Evolutionary conservation across 768 basidiomycete species (phyloP).

Genomic region (Fomitopsis serialis): DNA sequence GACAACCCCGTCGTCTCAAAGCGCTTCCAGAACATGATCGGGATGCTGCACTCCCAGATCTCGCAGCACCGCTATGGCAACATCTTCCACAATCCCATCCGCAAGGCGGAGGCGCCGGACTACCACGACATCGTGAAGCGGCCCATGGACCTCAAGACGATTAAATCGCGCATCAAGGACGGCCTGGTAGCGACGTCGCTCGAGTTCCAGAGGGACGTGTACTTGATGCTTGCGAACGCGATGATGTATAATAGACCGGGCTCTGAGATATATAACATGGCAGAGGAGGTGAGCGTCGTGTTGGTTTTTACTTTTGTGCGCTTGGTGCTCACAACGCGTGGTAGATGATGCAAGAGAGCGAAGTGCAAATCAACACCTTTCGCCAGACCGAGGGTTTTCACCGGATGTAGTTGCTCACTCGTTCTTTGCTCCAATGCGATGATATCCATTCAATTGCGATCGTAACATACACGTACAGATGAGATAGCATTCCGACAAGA

Average conservation of each 20-base stretch:
- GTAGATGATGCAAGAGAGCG: constrained; percentile 76
- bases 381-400: constrained; percentile 69
- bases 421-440: not conserved
- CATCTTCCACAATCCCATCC: constrained; percentile 89
- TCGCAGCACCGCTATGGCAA: constrained; percentile 83
- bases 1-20: constrained; percentile 35
- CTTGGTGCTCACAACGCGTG: not conserved
- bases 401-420: constrained; percentile 9
- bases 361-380: constrained; percentile 60
- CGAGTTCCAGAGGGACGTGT: constrained; percentile 87
- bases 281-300: constrained; percentile 69
- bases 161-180: constrained; percentile 82
- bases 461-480: not conserved
- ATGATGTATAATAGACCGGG: constrained; percentile 94
- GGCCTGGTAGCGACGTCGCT: constrained; percentile 74
- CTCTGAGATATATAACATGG: constrained; percentile 85
- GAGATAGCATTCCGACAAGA: not conserved
- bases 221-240: constrained; percentile 94
- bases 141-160: constrained; percentile 95
- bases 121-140: constrained; percentile 89
- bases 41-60: constrained; percentile 76
- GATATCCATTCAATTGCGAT: constrained; percentile 1
- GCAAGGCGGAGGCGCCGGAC: constrained; percentile 81
- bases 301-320: not conserved
- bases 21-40: constrained; percentile 80